Conservation (phyloP, 164 flowering plant genomes). For the Buxus sempervirens region DNA sequence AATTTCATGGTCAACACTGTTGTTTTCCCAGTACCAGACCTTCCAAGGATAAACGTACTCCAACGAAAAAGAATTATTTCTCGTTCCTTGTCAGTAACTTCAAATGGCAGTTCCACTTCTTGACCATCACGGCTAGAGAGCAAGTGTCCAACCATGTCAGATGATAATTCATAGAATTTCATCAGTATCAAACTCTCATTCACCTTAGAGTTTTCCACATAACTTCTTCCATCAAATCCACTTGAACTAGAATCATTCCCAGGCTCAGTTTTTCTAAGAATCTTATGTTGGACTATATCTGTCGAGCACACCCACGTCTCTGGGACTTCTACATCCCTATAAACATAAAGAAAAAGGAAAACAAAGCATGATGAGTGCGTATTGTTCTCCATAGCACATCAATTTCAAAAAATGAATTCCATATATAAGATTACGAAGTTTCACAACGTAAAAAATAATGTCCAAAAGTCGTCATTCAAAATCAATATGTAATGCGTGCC, state of each 20-base stretch:
- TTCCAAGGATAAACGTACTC: constrained; percentile 67
- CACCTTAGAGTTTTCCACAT: constrained; percentile 64
- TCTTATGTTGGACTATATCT: constrained; percentile 37
- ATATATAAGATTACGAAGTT: too few relatives aligned
- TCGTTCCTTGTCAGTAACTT: constrained; percentile 58
- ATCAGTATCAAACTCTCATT: constrained; percentile 69
- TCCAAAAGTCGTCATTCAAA: background rate
- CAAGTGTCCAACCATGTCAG: constrained; percentile 52
- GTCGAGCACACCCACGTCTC: constrained; percentile 37
- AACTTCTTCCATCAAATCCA: constrained; percentile 26
- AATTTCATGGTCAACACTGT: constrained; percentile 75
- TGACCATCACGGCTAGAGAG: constrained; percentile 52
- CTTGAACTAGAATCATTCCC: constrained; percentile 11
- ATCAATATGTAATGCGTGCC: background rate
- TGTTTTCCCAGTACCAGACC: constrained; percentile 93
- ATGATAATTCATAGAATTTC: constrained; percentile 78
- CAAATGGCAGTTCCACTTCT: constrained; percentile 80
- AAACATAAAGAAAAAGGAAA: background rate
- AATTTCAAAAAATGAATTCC: background rate
- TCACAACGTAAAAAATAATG: background rate
- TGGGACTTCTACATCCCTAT: constrained; percentile 65
- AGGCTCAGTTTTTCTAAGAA: constrained; percentile 10
- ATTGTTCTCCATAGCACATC: background rate
- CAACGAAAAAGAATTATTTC: constrained; percentile 48
- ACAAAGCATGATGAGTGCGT: background rate